Conservation (phyloP, 129 eudicot genomes). For the Flaveria sonorensis region DNA sequence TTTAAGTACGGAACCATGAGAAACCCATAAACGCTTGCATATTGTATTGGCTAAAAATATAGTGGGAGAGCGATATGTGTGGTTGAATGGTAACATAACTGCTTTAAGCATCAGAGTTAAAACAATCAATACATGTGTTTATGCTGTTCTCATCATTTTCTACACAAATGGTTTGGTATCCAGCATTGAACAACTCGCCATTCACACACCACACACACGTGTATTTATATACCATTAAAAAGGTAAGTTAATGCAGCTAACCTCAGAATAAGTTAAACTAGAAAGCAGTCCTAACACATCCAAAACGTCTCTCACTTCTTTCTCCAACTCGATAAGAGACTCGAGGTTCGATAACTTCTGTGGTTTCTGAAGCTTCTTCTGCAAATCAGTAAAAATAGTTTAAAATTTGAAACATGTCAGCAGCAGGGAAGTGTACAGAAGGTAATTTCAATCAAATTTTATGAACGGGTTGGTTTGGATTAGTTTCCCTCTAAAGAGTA, state of each 20-base stretch:
- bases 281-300: constrained; percentile 75
- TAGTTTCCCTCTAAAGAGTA: no score
- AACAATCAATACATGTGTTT: not conserved
- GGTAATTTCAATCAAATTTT: not conserved
- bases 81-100: not conserved
- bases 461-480: not conserved
- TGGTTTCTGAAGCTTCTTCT: constrained; percentile 75
- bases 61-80: not conserved
- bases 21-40: not conserved
- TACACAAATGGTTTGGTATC: not conserved
- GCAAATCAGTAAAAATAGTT: constrained; percentile 33
- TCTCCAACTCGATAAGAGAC: constrained; percentile 59
- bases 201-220: not conserved
- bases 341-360: constrained; percentile 42
- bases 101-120: not conserved
- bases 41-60: not conserved
- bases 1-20: not conserved
- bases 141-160: not conserved
- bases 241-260: constrained; percentile 17
- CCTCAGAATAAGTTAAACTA: constrained; percentile 63
- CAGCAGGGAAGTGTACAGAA: not conserved
- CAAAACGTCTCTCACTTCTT: constrained; percentile 55
- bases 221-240: not conserved
- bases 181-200: not conserved
- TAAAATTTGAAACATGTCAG: not conserved